These are phyloP conservation scores for Pythium dissimile DNA, from an alignment of 352 stramenopile species.

Conservation along the genomic window DNA sequence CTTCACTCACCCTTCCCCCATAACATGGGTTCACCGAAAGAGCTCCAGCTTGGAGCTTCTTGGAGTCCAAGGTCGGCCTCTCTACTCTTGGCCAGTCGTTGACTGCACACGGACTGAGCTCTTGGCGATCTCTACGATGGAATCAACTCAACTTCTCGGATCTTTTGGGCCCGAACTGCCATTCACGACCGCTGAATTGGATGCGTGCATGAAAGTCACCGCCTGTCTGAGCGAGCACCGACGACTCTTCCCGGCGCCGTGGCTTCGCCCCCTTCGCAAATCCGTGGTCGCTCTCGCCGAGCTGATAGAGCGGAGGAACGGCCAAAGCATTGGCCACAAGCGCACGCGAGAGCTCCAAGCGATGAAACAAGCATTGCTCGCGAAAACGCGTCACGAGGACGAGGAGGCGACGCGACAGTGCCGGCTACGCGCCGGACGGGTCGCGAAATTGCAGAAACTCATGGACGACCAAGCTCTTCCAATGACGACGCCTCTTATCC, in stretches of 20 bases:
- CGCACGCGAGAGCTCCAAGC: conserved; percentile 63
- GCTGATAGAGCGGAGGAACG: conserved; percentile 66
- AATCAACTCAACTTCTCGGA: neutral
- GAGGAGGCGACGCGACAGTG: neutral
- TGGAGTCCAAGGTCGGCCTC: neutral
- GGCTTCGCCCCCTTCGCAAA: conserved; percentile 70
- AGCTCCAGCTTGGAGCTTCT: neutral
- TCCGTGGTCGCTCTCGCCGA: conserved; percentile 57
- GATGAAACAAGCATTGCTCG: conserved; percentile 20
- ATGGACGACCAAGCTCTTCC: conserved; percentile 62
- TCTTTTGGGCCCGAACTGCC: conserved; percentile 34
- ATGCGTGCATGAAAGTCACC: conserved; percentile 46
- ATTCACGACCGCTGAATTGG: conserved; percentile 59
- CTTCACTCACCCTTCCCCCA: neutral
- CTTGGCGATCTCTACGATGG: neutral
- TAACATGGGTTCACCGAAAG: neutral
- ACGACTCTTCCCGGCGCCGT: conserved; percentile 49
- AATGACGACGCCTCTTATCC: conserved; percentile 66
- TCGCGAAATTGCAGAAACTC: conserved; percentile 78
- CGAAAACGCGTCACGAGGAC: conserved; percentile 71
- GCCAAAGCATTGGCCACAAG: conserved; percentile 60
- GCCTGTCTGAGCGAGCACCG: conserved; percentile 37
- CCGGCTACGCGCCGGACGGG: conserved; percentile 1
- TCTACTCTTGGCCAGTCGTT: too few species aligned
- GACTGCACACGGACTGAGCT: too few species aligned